These are phyloP conservation scores for Acacia acuminata DNA, from an alignment of 306 rosid genomes.

Conservation along the genomic window DNA sequence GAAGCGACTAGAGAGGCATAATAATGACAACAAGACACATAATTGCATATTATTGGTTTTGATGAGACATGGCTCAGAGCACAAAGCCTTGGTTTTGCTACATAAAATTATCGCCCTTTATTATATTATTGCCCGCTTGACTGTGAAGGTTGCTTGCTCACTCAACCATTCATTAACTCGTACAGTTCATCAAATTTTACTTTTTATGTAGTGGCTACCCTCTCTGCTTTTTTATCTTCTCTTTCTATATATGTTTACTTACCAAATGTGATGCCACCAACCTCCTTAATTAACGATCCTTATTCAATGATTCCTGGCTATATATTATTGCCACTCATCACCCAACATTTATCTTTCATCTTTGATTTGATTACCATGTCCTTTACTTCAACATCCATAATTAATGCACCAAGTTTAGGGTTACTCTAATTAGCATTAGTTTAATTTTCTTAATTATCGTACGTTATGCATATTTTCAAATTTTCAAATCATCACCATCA, in stretches of 20 bases:
- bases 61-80: conserved; percentile 29
- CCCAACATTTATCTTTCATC: too few relatives aligned
- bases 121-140: conserved; percentile 19
- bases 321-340: background rate
- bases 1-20: conserved; percentile 6
- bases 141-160: background rate
- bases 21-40: background rate
- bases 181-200: background rate
- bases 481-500: background rate
- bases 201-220: background rate
- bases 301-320: background rate
- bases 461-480: too few relatives aligned
- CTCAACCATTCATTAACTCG: background rate
- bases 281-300: background rate
- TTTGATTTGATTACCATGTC: too few relatives aligned
- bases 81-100: conserved; percentile 18
- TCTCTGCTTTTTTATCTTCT: background rate
- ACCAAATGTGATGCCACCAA: background rate
- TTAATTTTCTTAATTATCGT: too few relatives aligned
- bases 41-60: too few relatives aligned
- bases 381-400: too few relatives aligned
- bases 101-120: background rate
- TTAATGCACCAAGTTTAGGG: too few relatives aligned
- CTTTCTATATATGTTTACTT: background rate
- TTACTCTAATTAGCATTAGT: too few relatives aligned